Base-by-base conservation (phyloP, 305 asterid genomes). In the Fraxinus floribunda region DNA sequence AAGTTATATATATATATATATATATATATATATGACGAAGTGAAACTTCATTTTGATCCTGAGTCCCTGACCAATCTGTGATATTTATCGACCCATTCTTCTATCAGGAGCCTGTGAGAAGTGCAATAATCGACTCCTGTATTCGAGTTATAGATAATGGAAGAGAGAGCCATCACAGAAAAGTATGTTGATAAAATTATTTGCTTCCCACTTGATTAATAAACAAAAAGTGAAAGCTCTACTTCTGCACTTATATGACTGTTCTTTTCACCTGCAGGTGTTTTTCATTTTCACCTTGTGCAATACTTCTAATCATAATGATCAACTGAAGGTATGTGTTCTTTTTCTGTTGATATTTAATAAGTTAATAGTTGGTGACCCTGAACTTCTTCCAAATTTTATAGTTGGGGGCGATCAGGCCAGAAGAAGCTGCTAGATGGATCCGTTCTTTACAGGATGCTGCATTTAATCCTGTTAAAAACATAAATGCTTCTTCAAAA, bases 361-460 rank as follows among this genome's bases (percentile, higher is more conserved):
- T 10, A 62, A 73, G 16, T 34, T 20, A 62, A 46, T 44, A 57
- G 3, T 71, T 39, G 72, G 77, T 76, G 80, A 64, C 32, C 73
- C 41, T 72, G 74, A 30, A 70, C 68, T 55, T 66, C 30, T 26
- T 81, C 87, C 60, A 70, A 71, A 78, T 83, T 85, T 86, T 72
- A 74, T 79, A 95, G 99, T 89, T 95, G 7, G 99, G 97, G 78
- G 92, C 97, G 24, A 89, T 84, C 46, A 94, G 97, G 88, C 92
- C 99, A 4, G 99, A 94, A 90, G 97, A 94, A 84, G 98, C 98
- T 24, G 95, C 95, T 26, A 80, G 78, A 75, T 95, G 99, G 99
- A 94, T 93, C 64, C 89, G 49, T 68, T 90, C 93, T 85, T 86
- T 95, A 85, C 92, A 91, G 81, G 89, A 87, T 36, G 89, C 89